A percentile compares a stretch with the other conserved stretches of the same genome.
Evolutionary conservation across 179 eudicot species (phyloP).

Genomic region (Silene vulgaris): DNA sequence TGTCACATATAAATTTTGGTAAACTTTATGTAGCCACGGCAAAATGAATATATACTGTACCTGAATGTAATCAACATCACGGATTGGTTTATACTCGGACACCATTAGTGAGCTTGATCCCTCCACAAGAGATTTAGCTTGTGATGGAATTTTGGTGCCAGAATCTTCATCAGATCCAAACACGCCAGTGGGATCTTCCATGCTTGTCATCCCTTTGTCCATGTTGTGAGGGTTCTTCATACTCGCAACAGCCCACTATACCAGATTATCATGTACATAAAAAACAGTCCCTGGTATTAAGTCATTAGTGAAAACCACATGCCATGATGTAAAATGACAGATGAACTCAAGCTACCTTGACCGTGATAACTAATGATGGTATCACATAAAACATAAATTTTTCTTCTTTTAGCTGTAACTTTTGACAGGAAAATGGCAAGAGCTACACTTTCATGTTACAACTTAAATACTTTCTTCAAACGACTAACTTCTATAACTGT

Average conservation of each 20-base stretch:
- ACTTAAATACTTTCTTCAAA: not conserved
- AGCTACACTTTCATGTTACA: not conserved
- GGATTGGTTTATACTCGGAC: slow-evolving; percentile 62
- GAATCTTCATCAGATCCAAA: slow-evolving; percentile 83
- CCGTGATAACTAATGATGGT: slow-evolving; percentile 14
- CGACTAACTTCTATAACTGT: not conserved
- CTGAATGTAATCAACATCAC: slow-evolving; percentile 97
- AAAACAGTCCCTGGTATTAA: slow-evolving; percentile 77
- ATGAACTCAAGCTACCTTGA: slow-evolving; percentile 23
- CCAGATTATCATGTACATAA: slow-evolving; percentile 52
- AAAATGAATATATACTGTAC: slow-evolving; percentile 30
- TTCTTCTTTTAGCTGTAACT: not conserved
- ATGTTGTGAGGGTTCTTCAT: slow-evolving; percentile 38
- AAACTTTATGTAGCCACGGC: not conserved
- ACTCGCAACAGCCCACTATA: slow-evolving; percentile 79
- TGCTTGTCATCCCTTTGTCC: slow-evolving; percentile 40
- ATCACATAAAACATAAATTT: slow-evolving; percentile 3
- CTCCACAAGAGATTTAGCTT: slow-evolving; percentile 66
- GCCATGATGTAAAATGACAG: slow-evolving; percentile 27
- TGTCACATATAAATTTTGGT: not conserved
- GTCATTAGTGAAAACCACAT: slow-evolving; percentile 72
- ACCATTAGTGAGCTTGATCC: slow-evolving; percentile 64
- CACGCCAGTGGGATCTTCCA: slow-evolving; percentile 37
- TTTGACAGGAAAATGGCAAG: not conserved
- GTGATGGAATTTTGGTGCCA: slow-evolving; percentile 65